Evolutionary conservation across 768 basidiomycete species (phyloP).

Genomic region (Mycena vitilis): DNA sequence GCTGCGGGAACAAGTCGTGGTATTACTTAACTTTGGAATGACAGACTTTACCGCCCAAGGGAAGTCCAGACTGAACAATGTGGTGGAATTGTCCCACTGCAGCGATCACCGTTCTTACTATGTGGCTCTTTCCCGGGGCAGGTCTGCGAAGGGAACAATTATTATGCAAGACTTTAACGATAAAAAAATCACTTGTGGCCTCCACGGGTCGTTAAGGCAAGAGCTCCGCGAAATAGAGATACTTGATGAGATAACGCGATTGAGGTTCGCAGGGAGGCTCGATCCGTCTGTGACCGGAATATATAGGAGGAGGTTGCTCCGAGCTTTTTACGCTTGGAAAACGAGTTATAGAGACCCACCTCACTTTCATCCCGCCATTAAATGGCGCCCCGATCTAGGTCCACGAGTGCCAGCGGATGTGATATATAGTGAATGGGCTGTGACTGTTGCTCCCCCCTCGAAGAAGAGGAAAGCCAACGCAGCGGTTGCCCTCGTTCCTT

Average conservation of each 20-base stretch:
- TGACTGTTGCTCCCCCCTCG: too few species aligned
- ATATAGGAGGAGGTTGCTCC: background rate
- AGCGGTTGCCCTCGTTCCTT: too few species aligned
- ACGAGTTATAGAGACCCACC: background rate
- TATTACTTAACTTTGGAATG: constrained; percentile 3
- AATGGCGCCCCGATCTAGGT: background rate
- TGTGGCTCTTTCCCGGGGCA: background rate
- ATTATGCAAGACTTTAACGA: background rate
- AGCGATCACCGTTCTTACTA: background rate
- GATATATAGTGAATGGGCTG: background rate
- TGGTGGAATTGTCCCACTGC: background rate
- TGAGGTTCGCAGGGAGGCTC: background rate
- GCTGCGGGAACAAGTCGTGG: background rate
- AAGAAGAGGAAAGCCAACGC: too few species aligned
- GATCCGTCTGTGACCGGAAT: background rate
- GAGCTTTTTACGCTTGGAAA: background rate
- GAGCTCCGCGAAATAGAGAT: constrained; percentile 2
- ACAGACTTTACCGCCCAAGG: constrained; percentile 12
- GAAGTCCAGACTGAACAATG: background rate
- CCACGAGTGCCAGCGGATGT: background rate
- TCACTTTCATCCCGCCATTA: background rate
- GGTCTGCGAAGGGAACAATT: background rate
- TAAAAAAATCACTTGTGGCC: background rate
- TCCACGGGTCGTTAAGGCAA: background rate
- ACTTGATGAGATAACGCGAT: background rate